Conservation (phyloP, 2,329 filamentous ascomycete genomes). For the Hypoxylon sp. region DNA sequence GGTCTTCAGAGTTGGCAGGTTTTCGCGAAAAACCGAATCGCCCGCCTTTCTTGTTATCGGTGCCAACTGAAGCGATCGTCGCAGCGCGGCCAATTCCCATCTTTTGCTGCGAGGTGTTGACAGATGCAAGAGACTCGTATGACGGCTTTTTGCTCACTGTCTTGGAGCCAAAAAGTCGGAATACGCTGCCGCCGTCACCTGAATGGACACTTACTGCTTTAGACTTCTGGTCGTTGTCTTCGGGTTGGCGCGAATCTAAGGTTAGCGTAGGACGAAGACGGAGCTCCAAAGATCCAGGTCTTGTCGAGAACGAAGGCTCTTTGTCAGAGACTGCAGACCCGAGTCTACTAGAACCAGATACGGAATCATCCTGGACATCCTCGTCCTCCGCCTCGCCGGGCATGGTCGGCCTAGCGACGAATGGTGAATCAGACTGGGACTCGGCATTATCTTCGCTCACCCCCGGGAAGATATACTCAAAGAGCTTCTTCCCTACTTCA, state of each 20-base stretch:
- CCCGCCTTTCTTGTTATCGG: conserved; percentile 63
- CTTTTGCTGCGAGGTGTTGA: conserved; percentile 57
- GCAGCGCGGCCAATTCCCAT: conserved; percentile 61
- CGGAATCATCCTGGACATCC: conserved; percentile 59
- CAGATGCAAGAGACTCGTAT: conserved; percentile 67
- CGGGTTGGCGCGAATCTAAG: conserved; percentile 62
- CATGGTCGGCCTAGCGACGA: conserved; percentile 65
- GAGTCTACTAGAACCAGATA: conserved; percentile 59
- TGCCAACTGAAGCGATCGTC: conserved; percentile 59
- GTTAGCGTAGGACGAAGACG: conserved; percentile 86
- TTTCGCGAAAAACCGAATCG: conserved; percentile 71
- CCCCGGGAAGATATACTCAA: conserved; percentile 97
- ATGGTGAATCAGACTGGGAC: conserved; percentile 72
- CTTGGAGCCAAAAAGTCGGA: conserved; percentile 68
- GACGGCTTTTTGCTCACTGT: conserved; percentile 67
- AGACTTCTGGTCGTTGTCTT: conserved; percentile 56
- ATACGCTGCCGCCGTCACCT: conserved; percentile 62
- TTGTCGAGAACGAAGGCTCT: conserved; percentile 70
- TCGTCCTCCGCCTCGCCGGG: conserved; percentile 65
- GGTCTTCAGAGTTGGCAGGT: conserved; percentile 67
- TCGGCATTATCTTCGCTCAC: conserved; percentile 71
- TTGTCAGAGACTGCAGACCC: conserved; percentile 60
- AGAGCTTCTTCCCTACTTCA: conserved; percentile 91
- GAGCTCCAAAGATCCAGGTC: conserved; percentile 82
- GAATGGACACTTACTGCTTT: conserved; percentile 67